A percentile compares a stretch with the other conserved stretches of the same genome.
Conservation (phyloP, 208 protist genomes). For the Trypanosoma boissoni region DNA sequence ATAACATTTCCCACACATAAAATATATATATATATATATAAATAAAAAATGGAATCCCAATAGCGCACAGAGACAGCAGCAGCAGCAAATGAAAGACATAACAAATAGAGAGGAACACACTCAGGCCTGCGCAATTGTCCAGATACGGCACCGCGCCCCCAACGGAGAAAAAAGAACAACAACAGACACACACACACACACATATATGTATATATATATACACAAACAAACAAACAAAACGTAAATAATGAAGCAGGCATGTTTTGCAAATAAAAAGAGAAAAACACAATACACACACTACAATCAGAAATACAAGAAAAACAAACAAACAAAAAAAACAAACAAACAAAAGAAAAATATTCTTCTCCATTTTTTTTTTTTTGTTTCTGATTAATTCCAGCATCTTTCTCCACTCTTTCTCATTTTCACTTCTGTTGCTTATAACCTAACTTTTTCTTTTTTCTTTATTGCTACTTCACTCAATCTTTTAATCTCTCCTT, state of each 20-base stretch:
- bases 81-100: no score
- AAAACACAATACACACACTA: background rate
- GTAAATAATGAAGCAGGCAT: constrained; percentile 2
- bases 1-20: no score
- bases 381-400: background rate
- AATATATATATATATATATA: no score
- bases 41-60: no score
- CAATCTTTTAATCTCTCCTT: background rate
- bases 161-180: no score
- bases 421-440: constrained; percentile 6
- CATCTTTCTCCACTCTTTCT: background rate
- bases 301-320: no score
- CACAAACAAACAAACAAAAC: constrained; percentile 1
- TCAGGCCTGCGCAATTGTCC: no score
- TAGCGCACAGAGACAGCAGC: no score
- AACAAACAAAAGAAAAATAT: constrained; percentile 7
- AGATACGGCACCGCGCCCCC: no score
- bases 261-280: background rate
- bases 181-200: no score
- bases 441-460: constrained; percentile 1
- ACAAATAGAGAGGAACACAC: no score
- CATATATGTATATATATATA: no score
- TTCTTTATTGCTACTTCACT: constrained; percentile 1
- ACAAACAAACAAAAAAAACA: background rate
- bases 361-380: constrained; percentile 1